A percentile compares a stretch with the other conserved stretches of the same genome.
These are phyloP conservation scores for Apophysomyces variabilis DNA, from an alignment of 371 early-diverging fungal species.

Conservation along the genomic window DNA sequence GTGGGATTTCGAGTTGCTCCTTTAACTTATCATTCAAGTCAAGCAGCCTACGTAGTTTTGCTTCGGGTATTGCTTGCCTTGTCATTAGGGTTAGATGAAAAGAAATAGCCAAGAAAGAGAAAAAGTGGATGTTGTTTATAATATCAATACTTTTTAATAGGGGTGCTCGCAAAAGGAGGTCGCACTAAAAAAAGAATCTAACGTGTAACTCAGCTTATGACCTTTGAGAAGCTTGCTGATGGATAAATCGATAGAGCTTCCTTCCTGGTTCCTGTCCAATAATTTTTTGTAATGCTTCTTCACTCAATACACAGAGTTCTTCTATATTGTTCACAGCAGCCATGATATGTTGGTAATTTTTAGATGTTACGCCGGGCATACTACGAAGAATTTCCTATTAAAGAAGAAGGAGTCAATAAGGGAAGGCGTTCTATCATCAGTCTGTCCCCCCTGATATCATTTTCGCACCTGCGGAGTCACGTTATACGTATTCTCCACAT, in stretches of 20 bases:
- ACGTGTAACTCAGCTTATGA: neutral
- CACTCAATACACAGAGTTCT: slow-evolving; percentile 58
- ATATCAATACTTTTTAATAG: slow-evolving; percentile 7
- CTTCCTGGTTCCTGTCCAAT: slow-evolving; percentile 62
- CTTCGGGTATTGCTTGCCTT: slow-evolving; percentile 42
- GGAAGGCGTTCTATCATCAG: neutral
- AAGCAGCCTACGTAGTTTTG: slow-evolving; percentile 47
- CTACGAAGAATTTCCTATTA: slow-evolving; percentile 75
- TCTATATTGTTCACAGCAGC: slow-evolving; percentile 62
- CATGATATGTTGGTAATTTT: slow-evolving; percentile 80
- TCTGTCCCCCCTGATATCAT: neutral
- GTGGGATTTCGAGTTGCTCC: slow-evolving; percentile 51
- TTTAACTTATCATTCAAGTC: slow-evolving; percentile 52
- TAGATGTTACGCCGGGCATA: slow-evolving; percentile 83
- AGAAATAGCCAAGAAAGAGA: neutral
- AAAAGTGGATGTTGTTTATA: neutral
- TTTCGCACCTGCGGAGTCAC: slow-evolving; percentile 67
- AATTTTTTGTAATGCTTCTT: slow-evolving; percentile 48
- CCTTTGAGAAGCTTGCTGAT: slow-evolving; percentile 11
- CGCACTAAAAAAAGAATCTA: neutral
- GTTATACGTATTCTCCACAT: slow-evolving; percentile 67
- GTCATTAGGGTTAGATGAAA: slow-evolving; percentile 2
- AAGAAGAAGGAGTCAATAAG: neutral
- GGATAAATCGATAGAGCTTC: slow-evolving; percentile 63
- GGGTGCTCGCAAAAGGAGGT: neutral